Conservation (phyloP, 345 rosid genomes). For the Salix suchowensis region DNA sequence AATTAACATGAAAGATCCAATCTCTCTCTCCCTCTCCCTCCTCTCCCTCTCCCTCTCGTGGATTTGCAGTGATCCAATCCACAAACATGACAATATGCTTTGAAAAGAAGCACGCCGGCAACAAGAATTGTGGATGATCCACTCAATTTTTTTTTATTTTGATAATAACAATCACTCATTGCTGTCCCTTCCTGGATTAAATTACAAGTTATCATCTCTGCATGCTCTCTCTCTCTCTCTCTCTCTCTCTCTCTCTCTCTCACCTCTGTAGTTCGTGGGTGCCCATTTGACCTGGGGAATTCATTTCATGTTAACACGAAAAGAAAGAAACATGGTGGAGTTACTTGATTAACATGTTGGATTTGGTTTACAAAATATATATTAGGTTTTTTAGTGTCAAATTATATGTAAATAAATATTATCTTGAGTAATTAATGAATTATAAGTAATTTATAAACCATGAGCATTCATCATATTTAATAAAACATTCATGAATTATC, state of each 20-base stretch:
- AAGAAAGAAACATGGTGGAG: background rate
- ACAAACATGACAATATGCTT: background rate
- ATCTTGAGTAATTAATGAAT: no score
- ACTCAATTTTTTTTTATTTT: background rate
- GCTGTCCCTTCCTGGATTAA: background rate
- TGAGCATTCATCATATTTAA: no score
- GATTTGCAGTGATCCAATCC: no score
- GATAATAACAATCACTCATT: background rate
- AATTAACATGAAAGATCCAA: no score
- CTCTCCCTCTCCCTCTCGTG: no score
- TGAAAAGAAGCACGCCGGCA: background rate
- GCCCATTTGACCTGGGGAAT: background rate
- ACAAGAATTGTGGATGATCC: background rate
- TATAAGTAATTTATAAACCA: no score
- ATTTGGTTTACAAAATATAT: no score
- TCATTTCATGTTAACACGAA: background rate
- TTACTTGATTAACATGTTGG: background rate
- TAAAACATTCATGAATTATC: no score
- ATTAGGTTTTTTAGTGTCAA: no score
- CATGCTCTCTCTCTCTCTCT: background rate
- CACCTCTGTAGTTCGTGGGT: background rate
- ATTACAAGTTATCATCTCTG: background rate
- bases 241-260: background rate
- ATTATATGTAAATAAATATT: no score
- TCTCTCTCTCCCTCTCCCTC: no score